These are phyloP conservation scores for Erodium texanum DNA, from an alignment of 441 rosid species.

Conservation along the genomic window DNA sequence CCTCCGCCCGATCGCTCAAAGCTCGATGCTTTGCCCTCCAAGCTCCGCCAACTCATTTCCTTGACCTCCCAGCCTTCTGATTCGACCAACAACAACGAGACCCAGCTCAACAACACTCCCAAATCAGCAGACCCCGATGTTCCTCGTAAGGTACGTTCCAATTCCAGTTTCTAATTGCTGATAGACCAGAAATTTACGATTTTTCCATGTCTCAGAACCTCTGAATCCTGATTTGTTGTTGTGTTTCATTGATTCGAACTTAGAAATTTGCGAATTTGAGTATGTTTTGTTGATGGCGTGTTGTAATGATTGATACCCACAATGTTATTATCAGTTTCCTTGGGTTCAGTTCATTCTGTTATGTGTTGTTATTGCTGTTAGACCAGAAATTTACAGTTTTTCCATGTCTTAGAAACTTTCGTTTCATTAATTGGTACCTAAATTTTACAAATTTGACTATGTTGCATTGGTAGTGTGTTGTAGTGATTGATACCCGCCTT, in stretches of 20 bases:
- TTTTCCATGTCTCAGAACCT: too few relatives aligned
- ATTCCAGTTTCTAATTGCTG: not conserved
- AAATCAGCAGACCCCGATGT: not conserved
- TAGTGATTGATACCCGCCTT: not conserved
- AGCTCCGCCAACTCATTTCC: conserved; percentile 68
- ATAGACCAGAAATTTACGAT: too few relatives aligned
- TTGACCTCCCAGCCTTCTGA: conserved; percentile 25
- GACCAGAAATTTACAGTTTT: too few relatives aligned
- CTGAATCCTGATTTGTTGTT: too few relatives aligned
- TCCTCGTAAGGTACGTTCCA: not conserved
- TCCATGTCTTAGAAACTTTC: too few relatives aligned
- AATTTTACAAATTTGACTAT: not conserved
- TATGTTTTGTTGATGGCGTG: not conserved
- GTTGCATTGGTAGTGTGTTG: not conserved
- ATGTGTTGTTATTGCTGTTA: too few relatives aligned
- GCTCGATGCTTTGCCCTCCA: conserved; percentile 62
- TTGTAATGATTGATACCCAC: too few relatives aligned
- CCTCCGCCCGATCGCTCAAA: conserved; percentile 75
- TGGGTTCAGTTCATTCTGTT: not conserved
- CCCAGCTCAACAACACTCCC: not conserved
- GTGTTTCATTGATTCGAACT: not conserved
- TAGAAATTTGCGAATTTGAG: not conserved
- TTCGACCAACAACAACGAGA: not conserved
- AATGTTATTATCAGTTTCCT: not conserved
- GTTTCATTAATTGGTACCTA: not conserved